Evolutionary conservation across 2,329 filamentous ascomycete genomes (phyloP), one percentile per base, ranked within the genome.

Genomic region (Aspergillus ibericus): DNA sequence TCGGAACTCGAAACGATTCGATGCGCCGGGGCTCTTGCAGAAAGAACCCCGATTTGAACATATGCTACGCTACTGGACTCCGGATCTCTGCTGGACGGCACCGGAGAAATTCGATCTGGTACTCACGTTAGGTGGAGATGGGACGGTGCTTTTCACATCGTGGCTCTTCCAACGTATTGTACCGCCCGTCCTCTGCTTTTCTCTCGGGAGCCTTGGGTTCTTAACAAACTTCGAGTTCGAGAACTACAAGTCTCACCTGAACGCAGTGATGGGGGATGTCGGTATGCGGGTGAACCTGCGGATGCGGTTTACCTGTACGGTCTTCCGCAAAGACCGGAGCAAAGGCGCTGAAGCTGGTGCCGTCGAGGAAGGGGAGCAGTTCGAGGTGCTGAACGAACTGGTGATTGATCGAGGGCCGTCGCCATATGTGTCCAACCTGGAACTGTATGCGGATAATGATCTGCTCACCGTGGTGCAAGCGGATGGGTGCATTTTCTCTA

Each of bases 301-400:
- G 66, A 99, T 99, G 95, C 90, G 95, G 62, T 99, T 99, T 76
- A 99, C 95, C 15, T 98, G 93, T 79, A 98, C 95, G 0, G 93
- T 99, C 8, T 97, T 93, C 80, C 89, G 93, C 46, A 83, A 88
- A 65, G 86, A 79, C 61, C 70, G 72, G 7, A 77, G 72, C 53
- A 75, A 78, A 42, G 76, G 74, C 12, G 75, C 79, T 6, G 78
- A 72, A n/a, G 72, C 79, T 2, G 84, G 83, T 10, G 82, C 85
- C n/a, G 84, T 88, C 65, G 89, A 95, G 67, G 93, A 97, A 75
- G 91, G 89, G 46, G 93, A 98, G 78, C 93, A 96, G 70, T 98
- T 97, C 64, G 95, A 99, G 78, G 93, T 99, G 18, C 86, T 99
- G 64, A 99, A 99, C 77, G 95, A 99, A 79, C 87, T 99, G 53